phyloP scores from a whole-genome alignment of 2,329 filamentous ascomycete genomes.

The Monilinia vaccinii-corymbosi region DNA sequence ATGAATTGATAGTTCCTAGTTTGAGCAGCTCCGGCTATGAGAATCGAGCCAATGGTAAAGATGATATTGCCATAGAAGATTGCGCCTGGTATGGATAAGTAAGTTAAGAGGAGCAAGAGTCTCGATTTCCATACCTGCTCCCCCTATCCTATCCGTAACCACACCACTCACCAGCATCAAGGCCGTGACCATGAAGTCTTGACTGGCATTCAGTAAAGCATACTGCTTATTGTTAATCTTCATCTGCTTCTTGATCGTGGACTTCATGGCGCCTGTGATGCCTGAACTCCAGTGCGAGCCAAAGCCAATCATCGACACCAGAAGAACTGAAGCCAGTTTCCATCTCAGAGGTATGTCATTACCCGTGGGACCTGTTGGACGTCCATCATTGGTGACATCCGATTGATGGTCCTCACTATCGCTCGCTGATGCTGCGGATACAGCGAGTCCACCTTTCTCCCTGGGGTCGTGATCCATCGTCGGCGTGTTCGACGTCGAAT shows the following conservation, averaged over 20 bases:
- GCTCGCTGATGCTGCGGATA: not conserved
- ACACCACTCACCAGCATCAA: constrained; percentile 46
- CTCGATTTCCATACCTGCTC: constrained; percentile 36
- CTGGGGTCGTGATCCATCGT: not conserved
- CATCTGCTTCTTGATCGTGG: constrained; percentile 50
- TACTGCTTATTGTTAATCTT: constrained; percentile 52
- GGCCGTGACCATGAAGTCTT: constrained; percentile 52
- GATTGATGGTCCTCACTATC: not conserved
- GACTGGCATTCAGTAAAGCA: constrained; percentile 48
- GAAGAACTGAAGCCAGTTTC: constrained; percentile 37
- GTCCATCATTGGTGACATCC: not conserved
- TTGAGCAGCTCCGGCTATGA: constrained; percentile 48
- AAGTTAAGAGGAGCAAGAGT: not conserved
- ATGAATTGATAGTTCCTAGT: constrained; percentile 50
- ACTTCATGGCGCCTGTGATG: constrained; percentile 52
- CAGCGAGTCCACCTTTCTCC: not conserved
- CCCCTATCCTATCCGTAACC: constrained; percentile 49
- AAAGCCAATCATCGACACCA: constrained; percentile 48
- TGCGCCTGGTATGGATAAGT: constrained; percentile 19
- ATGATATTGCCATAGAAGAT: constrained; percentile 54
- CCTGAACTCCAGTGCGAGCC: constrained; percentile 52
- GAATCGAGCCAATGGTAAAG: constrained; percentile 47
- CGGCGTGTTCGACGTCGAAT: not conserved
- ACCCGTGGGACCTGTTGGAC: not conserved
- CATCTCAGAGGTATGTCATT: constrained; percentile 18